phyloP scores from a whole-genome alignment of 805 yeast genomes.

The Wickerhamomyces bovis region DNA sequence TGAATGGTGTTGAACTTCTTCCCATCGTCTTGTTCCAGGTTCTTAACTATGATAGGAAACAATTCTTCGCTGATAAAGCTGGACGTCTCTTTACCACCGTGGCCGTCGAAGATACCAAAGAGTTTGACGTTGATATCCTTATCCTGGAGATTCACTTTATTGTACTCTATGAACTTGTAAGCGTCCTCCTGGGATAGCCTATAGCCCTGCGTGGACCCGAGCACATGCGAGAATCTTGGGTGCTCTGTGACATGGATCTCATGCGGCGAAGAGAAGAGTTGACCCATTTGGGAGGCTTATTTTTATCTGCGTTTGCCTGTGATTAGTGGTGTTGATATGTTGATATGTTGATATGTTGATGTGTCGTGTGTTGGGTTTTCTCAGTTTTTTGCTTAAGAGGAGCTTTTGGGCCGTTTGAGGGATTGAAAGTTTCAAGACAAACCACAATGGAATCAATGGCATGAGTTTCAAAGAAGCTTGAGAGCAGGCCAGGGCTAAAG shows the following conservation, averaged over 20 bases:
- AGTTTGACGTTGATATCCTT: conserved; percentile 29
- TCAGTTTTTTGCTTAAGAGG: not conserved
- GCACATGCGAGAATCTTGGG: conserved; percentile 42
- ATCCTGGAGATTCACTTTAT: conserved; percentile 26
- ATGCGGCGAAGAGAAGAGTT: conserved; percentile 66
- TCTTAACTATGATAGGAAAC: conserved; percentile 16
- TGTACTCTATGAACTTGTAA: conserved; percentile 44
- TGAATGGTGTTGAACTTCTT: conserved; percentile 26
- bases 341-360: not conserved
- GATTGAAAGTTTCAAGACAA: no score
- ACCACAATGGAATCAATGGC: no score
- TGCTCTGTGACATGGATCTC: conserved; percentile 38
- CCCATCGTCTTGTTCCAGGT: conserved; percentile 3
- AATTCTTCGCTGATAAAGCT: conserved; percentile 38
- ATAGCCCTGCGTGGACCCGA: conserved; percentile 78
- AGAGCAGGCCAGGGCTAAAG: no score
- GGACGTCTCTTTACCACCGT: conserved; percentile 67
- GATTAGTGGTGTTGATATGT: no score
- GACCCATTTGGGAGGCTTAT: conserved; percentile 53
- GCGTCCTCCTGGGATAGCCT: conserved; percentile 74
- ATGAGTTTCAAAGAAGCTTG: no score
- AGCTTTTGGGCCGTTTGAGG: no score
- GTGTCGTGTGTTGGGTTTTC: not conserved
- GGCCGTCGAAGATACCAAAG: conserved; percentile 79
- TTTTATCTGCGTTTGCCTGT: not conserved